A percentile compares a stretch with the other conserved stretches of the same genome.
Evolutionary conservation across 129 eudicot genomes (phyloP).

Genomic region (Helianthus tuberosus): DNA sequence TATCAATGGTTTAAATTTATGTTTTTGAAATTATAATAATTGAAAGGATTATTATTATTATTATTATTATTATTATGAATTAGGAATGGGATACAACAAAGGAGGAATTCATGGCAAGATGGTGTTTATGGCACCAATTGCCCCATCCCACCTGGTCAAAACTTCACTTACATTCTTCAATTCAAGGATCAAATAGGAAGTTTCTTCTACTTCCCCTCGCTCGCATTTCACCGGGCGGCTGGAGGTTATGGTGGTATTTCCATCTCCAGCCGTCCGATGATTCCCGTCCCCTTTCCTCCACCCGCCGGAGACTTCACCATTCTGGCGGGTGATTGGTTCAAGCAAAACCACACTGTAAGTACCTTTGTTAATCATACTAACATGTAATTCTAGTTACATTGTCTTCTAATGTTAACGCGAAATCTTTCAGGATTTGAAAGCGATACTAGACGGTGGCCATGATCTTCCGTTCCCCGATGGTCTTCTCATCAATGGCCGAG

Average conservation of each 20-base stretch:
- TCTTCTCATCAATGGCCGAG: slow-evolving; percentile 69
- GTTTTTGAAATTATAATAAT: background rate
- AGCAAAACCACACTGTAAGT: slow-evolving; percentile 65
- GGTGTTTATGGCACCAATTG: slow-evolving; percentile 79
- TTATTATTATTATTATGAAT: background rate
- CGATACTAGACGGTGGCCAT: slow-evolving; percentile 53
- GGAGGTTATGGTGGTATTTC: slow-evolving; percentile 60
- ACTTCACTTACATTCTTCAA: slow-evolving; percentile 62
- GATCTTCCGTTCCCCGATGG: slow-evolving; percentile 81
- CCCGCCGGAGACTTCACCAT: slow-evolving; percentile 59
- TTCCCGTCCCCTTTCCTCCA: slow-evolving; percentile 67
- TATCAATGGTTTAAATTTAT: too few species aligned
- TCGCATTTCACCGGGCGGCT: slow-evolving; percentile 62
- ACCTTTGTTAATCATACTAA: background rate
- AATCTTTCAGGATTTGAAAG: slow-evolving; percentile 50
- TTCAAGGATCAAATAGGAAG: slow-evolving; percentile 72
- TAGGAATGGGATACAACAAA: slow-evolving; percentile 69
- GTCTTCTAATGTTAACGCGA: background rate
- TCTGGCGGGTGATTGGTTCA: slow-evolving; percentile 72
- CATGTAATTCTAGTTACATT: background rate
- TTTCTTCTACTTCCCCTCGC: slow-evolving; percentile 67
- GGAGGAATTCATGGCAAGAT: slow-evolving; percentile 80
- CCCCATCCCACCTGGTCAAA: slow-evolving; percentile 70
- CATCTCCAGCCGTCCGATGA: slow-evolving; percentile 54
- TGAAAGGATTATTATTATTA: background rate